These are phyloP conservation scores for Microdochium bolleyi DNA, from an alignment of 2,329 filamentous ascomycete genomes.

Conservation along the genomic window DNA sequence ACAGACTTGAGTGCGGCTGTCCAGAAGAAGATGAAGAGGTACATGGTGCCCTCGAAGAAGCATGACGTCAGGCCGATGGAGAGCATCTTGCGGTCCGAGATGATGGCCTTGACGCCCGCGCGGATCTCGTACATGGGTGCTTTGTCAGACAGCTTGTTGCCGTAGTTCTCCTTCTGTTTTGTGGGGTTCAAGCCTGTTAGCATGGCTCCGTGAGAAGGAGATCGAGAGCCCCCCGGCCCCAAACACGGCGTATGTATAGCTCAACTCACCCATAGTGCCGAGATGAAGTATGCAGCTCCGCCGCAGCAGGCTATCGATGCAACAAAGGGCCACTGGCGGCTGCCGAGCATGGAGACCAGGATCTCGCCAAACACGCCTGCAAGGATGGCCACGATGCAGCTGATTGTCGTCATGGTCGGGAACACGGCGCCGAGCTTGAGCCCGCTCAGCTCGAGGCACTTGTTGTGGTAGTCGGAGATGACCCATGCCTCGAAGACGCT, in stretches of 20 bases:
- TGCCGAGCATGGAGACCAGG: slow-evolving; percentile 36
- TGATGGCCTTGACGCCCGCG: slow-evolving; percentile 12
- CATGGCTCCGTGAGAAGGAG: neutral
- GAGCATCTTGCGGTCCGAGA: slow-evolving; percentile 37
- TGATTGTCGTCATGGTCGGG: slow-evolving; percentile 42
- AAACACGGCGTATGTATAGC: too few species aligned
- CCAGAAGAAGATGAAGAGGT: slow-evolving; percentile 58
- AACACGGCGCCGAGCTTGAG: slow-evolving; percentile 41
- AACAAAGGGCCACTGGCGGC: slow-evolving; percentile 45
- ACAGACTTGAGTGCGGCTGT: slow-evolving; percentile 42
- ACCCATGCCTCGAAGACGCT: slow-evolving; percentile 54
- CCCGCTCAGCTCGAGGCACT: slow-evolving; percentile 32
- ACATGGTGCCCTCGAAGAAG: slow-evolving; percentile 54
- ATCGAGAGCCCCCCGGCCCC: too few species aligned
- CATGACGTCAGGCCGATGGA: slow-evolving; percentile 43
- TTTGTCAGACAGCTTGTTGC: neutral
- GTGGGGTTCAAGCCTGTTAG: neutral
- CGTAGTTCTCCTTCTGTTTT: slow-evolving; percentile 18
- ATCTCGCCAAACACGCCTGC: slow-evolving; percentile 44
- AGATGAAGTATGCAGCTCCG: slow-evolving; percentile 35
- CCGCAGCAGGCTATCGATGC: slow-evolving; percentile 30
- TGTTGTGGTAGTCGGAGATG: slow-evolving; percentile 45
- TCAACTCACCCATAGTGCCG: slow-evolving; percentile 35
- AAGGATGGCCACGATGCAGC: slow-evolving; percentile 45
- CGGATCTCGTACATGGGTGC: neutral